phyloP scores from a whole-genome alignment of 805 yeast genomes.

The Starmerella asiatica region DNA sequence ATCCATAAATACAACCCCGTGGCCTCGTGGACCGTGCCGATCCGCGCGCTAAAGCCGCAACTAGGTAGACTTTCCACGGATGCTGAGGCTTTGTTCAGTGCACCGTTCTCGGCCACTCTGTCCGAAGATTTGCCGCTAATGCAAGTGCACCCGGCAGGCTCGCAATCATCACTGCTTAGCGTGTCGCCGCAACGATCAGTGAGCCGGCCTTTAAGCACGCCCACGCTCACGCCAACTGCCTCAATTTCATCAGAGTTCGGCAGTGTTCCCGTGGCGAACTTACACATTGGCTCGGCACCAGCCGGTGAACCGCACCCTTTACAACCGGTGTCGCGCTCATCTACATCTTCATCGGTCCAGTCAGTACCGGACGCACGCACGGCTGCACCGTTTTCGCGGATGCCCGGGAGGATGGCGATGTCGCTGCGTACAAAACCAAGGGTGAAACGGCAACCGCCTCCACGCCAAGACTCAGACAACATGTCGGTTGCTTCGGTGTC shows the following conservation, averaged over 20 bases:
- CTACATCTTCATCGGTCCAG: neutral
- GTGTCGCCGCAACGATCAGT: neutral
- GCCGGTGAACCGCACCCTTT: too few relatives aligned
- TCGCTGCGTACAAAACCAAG: conserved; percentile 1
- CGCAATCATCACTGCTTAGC: neutral
- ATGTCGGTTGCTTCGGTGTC: neutral
- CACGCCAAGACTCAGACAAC: neutral
- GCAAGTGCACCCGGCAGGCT: neutral
- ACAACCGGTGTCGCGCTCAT: neutral
- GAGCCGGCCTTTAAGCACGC: too few relatives aligned
- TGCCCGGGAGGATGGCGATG: neutral
- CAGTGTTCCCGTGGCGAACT: neutral
- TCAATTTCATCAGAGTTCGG: neutral
- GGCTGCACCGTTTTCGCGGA: neutral
- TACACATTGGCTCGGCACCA: too few relatives aligned
- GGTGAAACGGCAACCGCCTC: neutral
- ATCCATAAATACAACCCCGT: conserved; percentile 15
- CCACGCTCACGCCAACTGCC: neutral
- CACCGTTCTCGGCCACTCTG: neutral
- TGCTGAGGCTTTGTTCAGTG: neutral
- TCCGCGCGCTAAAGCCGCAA: conserved; percentile 2
- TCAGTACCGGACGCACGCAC: neutral
- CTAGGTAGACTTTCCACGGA: conserved; percentile 3
- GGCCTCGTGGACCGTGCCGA: conserved; percentile 18
- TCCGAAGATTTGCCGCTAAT: too few relatives aligned